Conservation (phyloP, 208 protist genomes). For the Trypanosoma boissoni region DNA sequence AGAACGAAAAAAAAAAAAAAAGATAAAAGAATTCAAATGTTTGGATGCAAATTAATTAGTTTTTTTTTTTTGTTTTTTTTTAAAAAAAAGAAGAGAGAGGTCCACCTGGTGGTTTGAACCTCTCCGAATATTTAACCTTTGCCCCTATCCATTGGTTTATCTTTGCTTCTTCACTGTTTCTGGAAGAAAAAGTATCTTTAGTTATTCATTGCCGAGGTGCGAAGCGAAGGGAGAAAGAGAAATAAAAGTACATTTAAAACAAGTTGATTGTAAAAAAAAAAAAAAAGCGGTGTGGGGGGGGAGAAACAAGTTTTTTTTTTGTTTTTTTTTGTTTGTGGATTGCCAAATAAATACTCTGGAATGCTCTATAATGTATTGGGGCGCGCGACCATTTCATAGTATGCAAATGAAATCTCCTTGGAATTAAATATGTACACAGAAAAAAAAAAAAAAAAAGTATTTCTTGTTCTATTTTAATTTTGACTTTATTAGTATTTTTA, state of each 20-base stretch:
- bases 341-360: too few species aligned
- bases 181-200: too few species aligned
- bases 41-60: too few species aligned
- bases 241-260: conserved; percentile 1
- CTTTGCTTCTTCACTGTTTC: too few species aligned
- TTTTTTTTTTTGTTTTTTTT: conserved; percentile 9
- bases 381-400: too few species aligned
- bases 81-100: conserved; percentile 10
- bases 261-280: conserved; percentile 11
- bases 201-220: too few species aligned
- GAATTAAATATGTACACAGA: conserved; percentile 16
- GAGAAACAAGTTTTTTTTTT: too few species aligned
- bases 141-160: too few species aligned
- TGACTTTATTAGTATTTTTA: conserved; percentile 15
- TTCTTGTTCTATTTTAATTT: background rate
- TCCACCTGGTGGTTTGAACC: too few species aligned
- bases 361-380: background rate
- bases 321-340: too few species aligned
- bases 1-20: background rate
- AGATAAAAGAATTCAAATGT: background rate
- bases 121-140: too few species aligned
- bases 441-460: too few species aligned
- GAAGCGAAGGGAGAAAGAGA: background rate
- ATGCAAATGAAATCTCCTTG: conserved; percentile 1
- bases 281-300: background rate